These are phyloP conservation scores for Heterobasidion occidentale DNA, from an alignment of 1,284 basidiomycete genomes.

Conservation along the genomic window DNA sequence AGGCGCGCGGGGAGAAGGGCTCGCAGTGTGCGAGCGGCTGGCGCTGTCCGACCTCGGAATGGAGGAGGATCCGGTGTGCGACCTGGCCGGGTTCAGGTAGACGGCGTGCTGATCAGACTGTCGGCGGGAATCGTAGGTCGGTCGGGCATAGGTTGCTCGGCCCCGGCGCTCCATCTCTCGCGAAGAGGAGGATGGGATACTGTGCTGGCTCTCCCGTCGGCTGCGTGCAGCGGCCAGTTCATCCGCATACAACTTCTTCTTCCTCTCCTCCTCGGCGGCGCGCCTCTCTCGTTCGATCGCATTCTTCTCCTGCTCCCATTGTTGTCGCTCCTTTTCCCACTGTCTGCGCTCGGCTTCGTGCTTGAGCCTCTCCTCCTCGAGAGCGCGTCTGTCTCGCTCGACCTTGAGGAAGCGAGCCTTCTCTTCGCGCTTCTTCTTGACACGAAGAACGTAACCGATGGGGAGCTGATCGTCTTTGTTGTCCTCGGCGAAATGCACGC, in stretches of 20 bases:
- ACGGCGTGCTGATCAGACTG: slow-evolving; percentile 7
- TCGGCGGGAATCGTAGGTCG: slow-evolving; percentile 25
- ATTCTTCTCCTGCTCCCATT: slow-evolving; percentile 48
- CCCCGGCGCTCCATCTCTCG: slow-evolving; percentile 32
- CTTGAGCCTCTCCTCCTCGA: slow-evolving; percentile 40
- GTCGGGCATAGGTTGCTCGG: slow-evolving; percentile 27
- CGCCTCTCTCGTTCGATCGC: slow-evolving; percentile 41
- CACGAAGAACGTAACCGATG: slow-evolving; percentile 56
- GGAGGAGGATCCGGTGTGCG: slow-evolving; percentile 30
- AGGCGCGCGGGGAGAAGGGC: slow-evolving; percentile 30
- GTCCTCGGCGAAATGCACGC: slow-evolving; percentile 64
- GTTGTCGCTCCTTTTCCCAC: slow-evolving; percentile 46
- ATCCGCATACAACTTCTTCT: slow-evolving; percentile 44
- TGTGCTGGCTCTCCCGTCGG: slow-evolving; percentile 46
- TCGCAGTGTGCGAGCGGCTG: slow-evolving; percentile 17
- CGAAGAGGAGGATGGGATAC: slow-evolving; percentile 20
- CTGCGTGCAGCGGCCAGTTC: slow-evolving; percentile 53
- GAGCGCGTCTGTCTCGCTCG: slow-evolving; percentile 45
- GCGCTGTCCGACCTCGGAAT: slow-evolving; percentile 44
- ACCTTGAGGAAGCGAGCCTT: slow-evolving; percentile 59
- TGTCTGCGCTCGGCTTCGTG: slow-evolving; percentile 39
- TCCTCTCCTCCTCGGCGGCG: slow-evolving; percentile 43
- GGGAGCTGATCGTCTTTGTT: slow-evolving; percentile 60
- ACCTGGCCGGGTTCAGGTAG: slow-evolving; percentile 1
- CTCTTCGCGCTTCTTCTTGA: slow-evolving; percentile 63